A percentile compares a stretch with the other conserved stretches of the same genome.
phyloP scores from a whole-genome alignment of 2,329 filamentous ascomycete species.

The Bipolaris bicolor region DNA sequence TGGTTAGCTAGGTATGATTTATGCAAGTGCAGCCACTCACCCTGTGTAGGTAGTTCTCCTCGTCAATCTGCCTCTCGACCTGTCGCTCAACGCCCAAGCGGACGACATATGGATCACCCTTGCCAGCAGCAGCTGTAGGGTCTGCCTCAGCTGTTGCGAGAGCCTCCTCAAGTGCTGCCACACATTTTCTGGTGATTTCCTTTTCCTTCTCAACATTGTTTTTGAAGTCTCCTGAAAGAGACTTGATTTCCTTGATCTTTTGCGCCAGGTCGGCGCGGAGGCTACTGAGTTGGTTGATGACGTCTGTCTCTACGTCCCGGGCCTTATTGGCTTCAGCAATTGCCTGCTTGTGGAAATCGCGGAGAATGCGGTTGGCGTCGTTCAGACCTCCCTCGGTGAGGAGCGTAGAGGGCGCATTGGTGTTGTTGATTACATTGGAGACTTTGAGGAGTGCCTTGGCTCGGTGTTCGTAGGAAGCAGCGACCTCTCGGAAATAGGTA shows the following conservation, averaged over 20 bases:
- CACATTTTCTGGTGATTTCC: conserved; percentile 78
- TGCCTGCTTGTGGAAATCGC: conserved; percentile 81
- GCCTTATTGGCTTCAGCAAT: conserved; percentile 85
- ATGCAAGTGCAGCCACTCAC: conserved; percentile 56
- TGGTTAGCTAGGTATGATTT: conserved; percentile 17
- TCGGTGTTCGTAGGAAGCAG: conserved; percentile 84
- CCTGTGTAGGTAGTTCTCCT: conserved; percentile 95
- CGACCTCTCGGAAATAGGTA: conserved; percentile 89
- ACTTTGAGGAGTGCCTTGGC: conserved; percentile 83
- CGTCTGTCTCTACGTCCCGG: conserved; percentile 86
- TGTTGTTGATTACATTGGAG: conserved; percentile 83
- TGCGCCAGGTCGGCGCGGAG: conserved; percentile 86
- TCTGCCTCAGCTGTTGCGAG: conserved; percentile 82
- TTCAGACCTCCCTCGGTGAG: conserved; percentile 81
- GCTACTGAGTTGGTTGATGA: conserved; percentile 84
- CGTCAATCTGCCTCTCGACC: conserved; percentile 89
- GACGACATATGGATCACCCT: conserved; percentile 90
- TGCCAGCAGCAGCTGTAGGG: conserved; percentile 74
- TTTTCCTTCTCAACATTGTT: conserved; percentile 96
- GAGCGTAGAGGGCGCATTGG: conserved; percentile 75
- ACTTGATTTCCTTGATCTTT: conserved; percentile 99
- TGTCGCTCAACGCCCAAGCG: conserved; percentile 86
- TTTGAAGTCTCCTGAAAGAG: conserved; percentile 91
- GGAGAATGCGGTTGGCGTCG: conserved; percentile 81
- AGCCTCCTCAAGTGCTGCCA: conserved; percentile 80